Percentiles rank a stretch among this genome's conserved stretches.
These are phyloP conservation scores for Fusarium subglutinans DNA, from an alignment of 2,329 filamentous ascomycete genomes.

Conservation along the genomic window DNA sequence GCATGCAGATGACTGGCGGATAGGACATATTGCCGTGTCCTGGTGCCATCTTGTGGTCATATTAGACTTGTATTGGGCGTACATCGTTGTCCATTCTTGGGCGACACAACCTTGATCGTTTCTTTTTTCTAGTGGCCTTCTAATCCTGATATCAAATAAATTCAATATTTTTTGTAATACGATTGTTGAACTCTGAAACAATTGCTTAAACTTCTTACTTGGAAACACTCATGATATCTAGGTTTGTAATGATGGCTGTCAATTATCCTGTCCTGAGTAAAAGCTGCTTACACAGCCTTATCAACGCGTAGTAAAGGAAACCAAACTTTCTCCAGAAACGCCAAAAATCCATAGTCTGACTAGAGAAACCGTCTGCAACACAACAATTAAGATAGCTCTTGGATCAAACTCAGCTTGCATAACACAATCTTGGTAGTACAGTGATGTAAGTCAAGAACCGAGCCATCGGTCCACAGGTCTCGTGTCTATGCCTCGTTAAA, in stretches of 20 bases:
- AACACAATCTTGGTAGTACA: conserved; percentile 5
- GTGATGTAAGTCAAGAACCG: background rate
- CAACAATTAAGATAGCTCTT: conserved; percentile 10
- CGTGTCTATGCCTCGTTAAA: background rate
- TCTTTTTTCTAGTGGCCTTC: conserved; percentile 67
- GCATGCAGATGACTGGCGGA: conserved; percentile 33
- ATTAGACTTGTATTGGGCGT: conserved; percentile 35
- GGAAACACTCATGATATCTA: background rate
- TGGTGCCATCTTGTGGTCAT: conserved; percentile 30
- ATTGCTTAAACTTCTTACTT: background rate
- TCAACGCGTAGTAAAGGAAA: background rate
- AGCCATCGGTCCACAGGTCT: background rate
- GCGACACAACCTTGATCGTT: conserved; percentile 47
- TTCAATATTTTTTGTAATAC: conserved; percentile 48
- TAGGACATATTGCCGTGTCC: conserved; percentile 8
- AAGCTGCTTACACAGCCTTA: background rate
- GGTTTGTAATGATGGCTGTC: background rate
- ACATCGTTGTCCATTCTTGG: conserved; percentile 44
- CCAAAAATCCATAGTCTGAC: background rate
- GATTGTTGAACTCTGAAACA: background rate
- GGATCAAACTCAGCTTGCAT: background rate
- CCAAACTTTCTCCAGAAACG: conserved; percentile 9
- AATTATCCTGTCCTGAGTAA: background rate
- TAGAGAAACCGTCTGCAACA: background rate
- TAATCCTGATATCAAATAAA: conserved; percentile 70